These are phyloP conservation scores for Xanthoceras sorbifolium DNA, from an alignment of 345 rosid species.

Conservation along the genomic window DNA sequence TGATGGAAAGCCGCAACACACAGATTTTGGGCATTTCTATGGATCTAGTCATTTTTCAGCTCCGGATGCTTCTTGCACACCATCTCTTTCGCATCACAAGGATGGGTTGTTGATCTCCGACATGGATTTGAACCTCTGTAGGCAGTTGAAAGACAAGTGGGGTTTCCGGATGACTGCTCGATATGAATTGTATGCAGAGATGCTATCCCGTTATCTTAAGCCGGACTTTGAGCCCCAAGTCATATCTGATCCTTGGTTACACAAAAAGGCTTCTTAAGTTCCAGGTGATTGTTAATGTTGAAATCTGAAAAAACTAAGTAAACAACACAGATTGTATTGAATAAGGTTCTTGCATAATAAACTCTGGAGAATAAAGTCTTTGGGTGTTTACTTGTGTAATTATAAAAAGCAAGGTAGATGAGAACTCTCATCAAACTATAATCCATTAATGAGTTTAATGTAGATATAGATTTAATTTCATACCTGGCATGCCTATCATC, in stretches of 20 bases:
- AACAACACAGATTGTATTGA: conserved; percentile 6
- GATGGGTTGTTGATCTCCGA: conserved; percentile 84
- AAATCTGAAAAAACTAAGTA: conserved; percentile 11
- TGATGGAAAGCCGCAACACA: conserved; percentile 82
- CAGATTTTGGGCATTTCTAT: conserved; percentile 89
- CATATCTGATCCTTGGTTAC: conserved; percentile 71
- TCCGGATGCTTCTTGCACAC: conserved; percentile 93
- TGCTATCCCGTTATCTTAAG: conserved; percentile 56
- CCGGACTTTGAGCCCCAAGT: conserved; percentile 80
- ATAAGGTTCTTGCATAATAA: neutral
- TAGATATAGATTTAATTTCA: neutral
- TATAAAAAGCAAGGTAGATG: neutral
- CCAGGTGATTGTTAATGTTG: conserved; percentile 10
- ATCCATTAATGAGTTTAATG: neutral
- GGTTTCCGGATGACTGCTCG: conserved; percentile 89
- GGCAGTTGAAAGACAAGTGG: conserved; percentile 96
- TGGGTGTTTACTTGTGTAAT: conserved; percentile 4
- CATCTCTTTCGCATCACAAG: conserved; percentile 72
- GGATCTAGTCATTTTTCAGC: conserved; percentile 94
- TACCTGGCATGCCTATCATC: too few relatives aligned
- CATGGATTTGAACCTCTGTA: conserved; percentile 89
- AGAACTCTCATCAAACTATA: neutral
- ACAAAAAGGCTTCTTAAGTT: conserved; percentile 53
- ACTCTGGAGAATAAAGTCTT: neutral
- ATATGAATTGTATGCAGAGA: conserved; percentile 66